Conservation (phyloP, 148 eudicot genomes). For the Silene conica region DNA sequence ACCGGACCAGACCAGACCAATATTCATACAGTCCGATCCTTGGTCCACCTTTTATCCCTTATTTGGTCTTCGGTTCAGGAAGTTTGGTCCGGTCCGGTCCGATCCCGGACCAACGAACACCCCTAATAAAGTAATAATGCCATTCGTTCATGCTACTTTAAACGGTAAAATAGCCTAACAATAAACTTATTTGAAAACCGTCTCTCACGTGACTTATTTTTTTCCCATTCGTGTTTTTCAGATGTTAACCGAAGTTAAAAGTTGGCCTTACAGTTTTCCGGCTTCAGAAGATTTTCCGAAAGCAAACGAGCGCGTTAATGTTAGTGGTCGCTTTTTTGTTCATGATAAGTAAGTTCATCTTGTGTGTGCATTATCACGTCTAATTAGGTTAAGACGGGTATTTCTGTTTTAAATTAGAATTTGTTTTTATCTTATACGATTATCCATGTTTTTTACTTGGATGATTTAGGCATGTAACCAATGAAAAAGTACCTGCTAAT, state of each 20-base stretch:
- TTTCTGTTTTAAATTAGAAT: no score
- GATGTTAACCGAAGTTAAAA: constrained; percentile 56
- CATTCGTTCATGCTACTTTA: no score
- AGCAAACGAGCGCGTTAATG: constrained; percentile 54
- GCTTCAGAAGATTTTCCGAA: constrained; percentile 65
- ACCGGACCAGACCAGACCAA: no score
- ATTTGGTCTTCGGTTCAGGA: no score
- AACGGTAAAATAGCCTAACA: no score
- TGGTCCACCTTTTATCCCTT: no score
- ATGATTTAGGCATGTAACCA: constrained; percentile 36
- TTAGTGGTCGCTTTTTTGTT: constrained; percentile 60
- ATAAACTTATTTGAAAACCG: no score
- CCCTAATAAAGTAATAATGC: no score
- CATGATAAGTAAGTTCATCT: constrained; percentile 48
- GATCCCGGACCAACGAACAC: no score
- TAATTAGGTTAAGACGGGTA: no score
- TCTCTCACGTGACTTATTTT: not conserved
- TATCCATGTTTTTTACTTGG: not conserved
- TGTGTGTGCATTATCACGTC: not conserved
- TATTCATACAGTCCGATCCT: no score
- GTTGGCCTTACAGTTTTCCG: constrained; percentile 83
- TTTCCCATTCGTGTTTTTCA: constrained; percentile 14
- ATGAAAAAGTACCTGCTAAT: constrained; percentile 38
- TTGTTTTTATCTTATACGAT: not conserved
- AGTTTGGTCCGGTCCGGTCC: no score